A percentile compares a stretch with the other conserved stretches of the same genome.
phyloP scores from a whole-genome alignment of 2,329 filamentous ascomycete genomes.

The Trichoderma arundinaceum region DNA sequence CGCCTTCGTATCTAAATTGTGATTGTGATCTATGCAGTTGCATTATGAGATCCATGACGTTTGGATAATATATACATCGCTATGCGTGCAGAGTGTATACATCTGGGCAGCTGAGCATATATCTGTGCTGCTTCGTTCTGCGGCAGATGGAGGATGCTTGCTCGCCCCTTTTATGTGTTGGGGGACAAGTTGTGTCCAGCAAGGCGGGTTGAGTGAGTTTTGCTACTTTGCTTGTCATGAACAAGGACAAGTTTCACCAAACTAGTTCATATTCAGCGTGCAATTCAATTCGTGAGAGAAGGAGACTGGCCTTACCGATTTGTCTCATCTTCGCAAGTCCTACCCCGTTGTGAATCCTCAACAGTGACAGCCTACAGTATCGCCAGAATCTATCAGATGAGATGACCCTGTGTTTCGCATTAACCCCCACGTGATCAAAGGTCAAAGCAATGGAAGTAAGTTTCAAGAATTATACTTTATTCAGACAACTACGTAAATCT shows the following conservation, averaged over 20 bases:
- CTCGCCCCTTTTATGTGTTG: background rate
- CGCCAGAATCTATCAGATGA: background rate
- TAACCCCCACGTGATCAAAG: background rate
- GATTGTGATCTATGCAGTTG: background rate
- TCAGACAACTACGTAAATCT: slow-evolving; percentile 20
- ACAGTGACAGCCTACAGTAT: background rate
- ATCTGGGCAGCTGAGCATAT: background rate
- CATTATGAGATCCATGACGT: slow-evolving; percentile 9
- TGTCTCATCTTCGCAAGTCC: background rate
- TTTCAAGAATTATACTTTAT: background rate
- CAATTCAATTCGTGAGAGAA: background rate
- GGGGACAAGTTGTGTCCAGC: background rate
- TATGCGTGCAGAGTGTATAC: slow-evolving; percentile 1
- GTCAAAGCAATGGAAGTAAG: background rate
- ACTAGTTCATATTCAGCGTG: background rate
- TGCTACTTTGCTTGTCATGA: background rate
- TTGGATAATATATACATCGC: background rate
- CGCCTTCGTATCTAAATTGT: background rate
- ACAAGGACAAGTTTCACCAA: background rate
- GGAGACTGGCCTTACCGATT: background rate
- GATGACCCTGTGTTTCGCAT: background rate
- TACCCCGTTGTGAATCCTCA: background rate
- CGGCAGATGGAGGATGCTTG: background rate
- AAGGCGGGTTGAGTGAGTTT: background rate
- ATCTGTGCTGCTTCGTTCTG: background rate